These are phyloP conservation scores for Botrytis byssoidea DNA, from an alignment of 2,329 filamentous ascomycete species.

Conservation along the genomic window DNA sequence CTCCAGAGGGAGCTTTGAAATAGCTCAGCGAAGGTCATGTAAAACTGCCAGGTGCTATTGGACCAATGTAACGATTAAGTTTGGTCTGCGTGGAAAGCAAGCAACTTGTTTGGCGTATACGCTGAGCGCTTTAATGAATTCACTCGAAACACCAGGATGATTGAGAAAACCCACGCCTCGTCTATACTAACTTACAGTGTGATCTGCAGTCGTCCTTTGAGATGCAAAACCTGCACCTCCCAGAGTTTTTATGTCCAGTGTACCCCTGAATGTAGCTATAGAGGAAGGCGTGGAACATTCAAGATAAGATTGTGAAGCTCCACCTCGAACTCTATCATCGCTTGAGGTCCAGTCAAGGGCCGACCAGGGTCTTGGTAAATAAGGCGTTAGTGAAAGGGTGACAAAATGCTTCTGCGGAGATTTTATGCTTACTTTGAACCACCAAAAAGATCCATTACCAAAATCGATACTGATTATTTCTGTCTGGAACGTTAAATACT, in stretches of 20 bases:
- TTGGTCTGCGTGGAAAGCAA: not conserved
- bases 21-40: not conserved
- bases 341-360: slow-evolving; percentile 62
- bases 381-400: not conserved
- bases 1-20: not conserved
- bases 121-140: not conserved
- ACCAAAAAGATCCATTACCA: slow-evolving; percentile 28
- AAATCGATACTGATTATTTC: not conserved
- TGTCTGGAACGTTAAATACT: too few relatives aligned
- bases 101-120: not conserved
- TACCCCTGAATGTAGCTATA: slow-evolving; percentile 59
- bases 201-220: slow-evolving; percentile 62
- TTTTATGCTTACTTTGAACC: slow-evolving; percentile 31
- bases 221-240: slow-evolving; percentile 82
- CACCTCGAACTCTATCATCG: slow-evolving; percentile 77
- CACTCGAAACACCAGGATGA: not conserved
- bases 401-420: not conserved
- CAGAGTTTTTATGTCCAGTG: slow-evolving; percentile 69
- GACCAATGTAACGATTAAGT: not conserved
- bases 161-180: not conserved
- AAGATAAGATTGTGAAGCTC: slow-evolving; percentile 59
- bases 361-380: slow-evolving; percentile 54
- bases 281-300: slow-evolving; percentile 37
- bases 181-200: slow-evolving; percentile 32
- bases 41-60: not conserved